Base-by-base conservation (phyloP, 2,329 filamentous ascomycete species). In the Penicillium sp. region DNA sequence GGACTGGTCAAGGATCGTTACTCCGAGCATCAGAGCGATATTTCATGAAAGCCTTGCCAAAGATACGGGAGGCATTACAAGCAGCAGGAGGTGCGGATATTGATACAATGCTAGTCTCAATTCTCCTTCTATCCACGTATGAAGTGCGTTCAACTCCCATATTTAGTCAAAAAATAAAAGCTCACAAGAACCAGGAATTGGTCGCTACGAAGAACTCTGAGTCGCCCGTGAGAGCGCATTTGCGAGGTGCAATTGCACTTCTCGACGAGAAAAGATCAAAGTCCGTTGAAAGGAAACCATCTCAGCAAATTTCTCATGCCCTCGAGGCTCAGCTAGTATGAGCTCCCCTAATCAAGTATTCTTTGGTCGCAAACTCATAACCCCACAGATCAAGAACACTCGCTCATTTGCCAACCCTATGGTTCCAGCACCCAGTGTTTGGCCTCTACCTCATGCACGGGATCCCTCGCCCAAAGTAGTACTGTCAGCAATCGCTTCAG, bases 211-310 rank as follows among this genome's bases (percentile, higher is more conserved):
- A 61, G 43, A 60, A 67, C 24, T 56, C 54, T 18, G 52, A 57
- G 24, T 29, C 45, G 2, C 59, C 66, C 1, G 26, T 54, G 7
- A 64, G 58, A 50, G 61, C 62, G 3, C 66, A 68, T 47, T 40
- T 68, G 7, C 59, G 56, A n/a, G 66, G 66, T 1, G 66, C 66
- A 2, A 54, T 68, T 44, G 66, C 66, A 8, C 43, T 68, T 7
- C 53, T 68, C 5, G 66, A 67, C 20, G 62, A 51, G 10, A 55
- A 52, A 21, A 52, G 51, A 20, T 40, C 60, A 4, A 52, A 60
- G 21, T 10, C 15, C 24, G 12, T 29, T 3, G 39, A 42, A 2
- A 24, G 29, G 26, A n/a, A 7, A 12, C 39, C 39, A 21, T 42
- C 39, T 1, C 23, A 27, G 29, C 24, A 42, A 13, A 20, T 42